Evolutionary conservation across 257 asterid species (phyloP), one percentile per base, ranked within the genome.

Genomic region (Fraxinus cuspidata): DNA sequence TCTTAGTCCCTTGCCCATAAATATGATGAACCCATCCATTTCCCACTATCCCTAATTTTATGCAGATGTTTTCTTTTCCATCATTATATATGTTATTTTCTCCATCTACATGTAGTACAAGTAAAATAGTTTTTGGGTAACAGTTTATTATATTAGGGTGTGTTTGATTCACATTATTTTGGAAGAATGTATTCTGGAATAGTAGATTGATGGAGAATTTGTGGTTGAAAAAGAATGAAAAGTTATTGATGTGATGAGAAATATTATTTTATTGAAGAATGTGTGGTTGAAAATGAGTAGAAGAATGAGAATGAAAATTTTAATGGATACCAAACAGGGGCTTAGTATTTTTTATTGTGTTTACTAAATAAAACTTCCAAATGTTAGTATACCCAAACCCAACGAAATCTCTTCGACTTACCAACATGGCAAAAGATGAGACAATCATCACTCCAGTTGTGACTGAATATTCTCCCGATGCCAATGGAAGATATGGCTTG

Each of bases 401-500:
- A 56, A 56, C 0, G 27, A 6, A 53, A 44, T 73, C n/a, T 31
- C 63, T 64, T 77, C 60, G 27, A 81, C 90, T 51, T 84, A 94
- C 98, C 93, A 92, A 78, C 73, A 92, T 28, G 73, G 92, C 98
- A 79, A 89, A 94, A 77, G 96, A 87, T 49, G 96, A 87, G 80
- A 94, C 83, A 49, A 94, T 89, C 84, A 82, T 72, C 77, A 87
- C 84, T 18, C 96, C 98, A 12, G 94, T 87, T 79, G 77, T 78
- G 40, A 90, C 82, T 28, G 98, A 92, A 84, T 89, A 94, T 84
- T 94, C 98, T 74, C 98, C 98, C 27, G 98, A 94, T 34, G 98
- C 97, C 90, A 94, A 84, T 0, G 97, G 98, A 81, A 94, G 98
- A 82, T 94, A 92, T 40, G 98, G 98, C 85, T 94, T 94, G 85